Evolutionary conservation across 768 basidiomycete species (phyloP).

Genomic region (Termitomyces sp.): DNA sequence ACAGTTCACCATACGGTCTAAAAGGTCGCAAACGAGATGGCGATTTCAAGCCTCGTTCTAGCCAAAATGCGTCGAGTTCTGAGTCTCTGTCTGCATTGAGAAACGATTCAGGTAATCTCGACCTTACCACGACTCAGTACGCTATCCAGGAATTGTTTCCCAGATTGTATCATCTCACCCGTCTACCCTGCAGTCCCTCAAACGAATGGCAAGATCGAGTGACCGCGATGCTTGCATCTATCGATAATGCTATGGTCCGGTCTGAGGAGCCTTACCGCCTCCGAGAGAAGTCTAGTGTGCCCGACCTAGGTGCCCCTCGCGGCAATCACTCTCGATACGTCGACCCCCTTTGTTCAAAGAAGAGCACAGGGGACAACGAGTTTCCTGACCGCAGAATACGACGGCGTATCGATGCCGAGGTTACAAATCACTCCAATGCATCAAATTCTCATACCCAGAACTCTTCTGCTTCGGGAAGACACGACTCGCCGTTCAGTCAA

Average conservation of each 20-base stretch:
- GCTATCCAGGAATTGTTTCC: slow-evolving; percentile 16
- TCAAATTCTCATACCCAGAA: slow-evolving; percentile 13
- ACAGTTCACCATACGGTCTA: slow-evolving; percentile 72
- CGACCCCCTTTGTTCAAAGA: slow-evolving; percentile 9
- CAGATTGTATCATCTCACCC: not conserved
- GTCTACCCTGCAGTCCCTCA: slow-evolving; percentile 48
- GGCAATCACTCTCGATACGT: slow-evolving; percentile 11
- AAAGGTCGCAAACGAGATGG: slow-evolving; percentile 54
- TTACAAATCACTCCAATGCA: slow-evolving; percentile 12
- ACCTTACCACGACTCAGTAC: slow-evolving; percentile 60
- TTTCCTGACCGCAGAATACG: slow-evolving; percentile 42
- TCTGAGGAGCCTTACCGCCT: not conserved
- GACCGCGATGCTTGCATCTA: slow-evolving; percentile 26
- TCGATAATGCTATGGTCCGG: not conserved
- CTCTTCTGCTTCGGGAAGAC: slow-evolving; percentile 16
- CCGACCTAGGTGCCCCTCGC: not conserved
- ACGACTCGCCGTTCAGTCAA: slow-evolving; percentile 10
- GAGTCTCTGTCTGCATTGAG: slow-evolving; percentile 18
- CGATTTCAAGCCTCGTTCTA: slow-evolving; percentile 17
- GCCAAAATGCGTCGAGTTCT: slow-evolving; percentile 16
- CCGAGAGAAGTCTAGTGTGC: slow-evolving; percentile 6
- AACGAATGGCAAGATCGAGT: slow-evolving; percentile 83
- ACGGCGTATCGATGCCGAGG: slow-evolving; percentile 38
- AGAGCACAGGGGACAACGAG: slow-evolving; percentile 13
- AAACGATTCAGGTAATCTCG: slow-evolving; percentile 23